phyloP scores from a whole-genome alignment of 2,329 filamentous ascomycete species.

The Chalara sp. region DNA sequence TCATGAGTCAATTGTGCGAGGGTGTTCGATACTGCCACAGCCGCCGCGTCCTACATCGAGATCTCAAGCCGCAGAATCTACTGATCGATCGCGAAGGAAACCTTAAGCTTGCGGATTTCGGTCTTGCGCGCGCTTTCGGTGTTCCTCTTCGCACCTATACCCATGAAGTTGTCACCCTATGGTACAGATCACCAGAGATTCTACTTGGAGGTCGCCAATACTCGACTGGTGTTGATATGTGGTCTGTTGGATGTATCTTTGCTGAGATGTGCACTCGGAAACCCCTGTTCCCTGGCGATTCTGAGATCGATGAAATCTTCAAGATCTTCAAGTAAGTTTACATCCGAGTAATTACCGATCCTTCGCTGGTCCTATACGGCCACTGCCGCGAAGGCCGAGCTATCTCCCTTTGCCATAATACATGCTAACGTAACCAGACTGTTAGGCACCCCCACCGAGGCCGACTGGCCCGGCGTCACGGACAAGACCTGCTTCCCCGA shows the following conservation, averaged over 20 bases:
- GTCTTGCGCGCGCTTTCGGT: slow-evolving; percentile 82
- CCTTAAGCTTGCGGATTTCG: slow-evolving; percentile 86
- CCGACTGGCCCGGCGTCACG: slow-evolving; percentile 74
- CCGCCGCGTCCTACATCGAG: slow-evolving; percentile 79
- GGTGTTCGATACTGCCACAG: slow-evolving; percentile 85
- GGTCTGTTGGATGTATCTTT: slow-evolving; percentile 91
- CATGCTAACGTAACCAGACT: slow-evolving; percentile 38
- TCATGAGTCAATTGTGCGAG: slow-evolving; percentile 82
- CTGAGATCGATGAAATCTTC: slow-evolving; percentile 91
- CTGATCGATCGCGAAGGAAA: slow-evolving; percentile 83
- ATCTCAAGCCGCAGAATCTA: slow-evolving; percentile 86
- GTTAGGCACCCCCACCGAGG: slow-evolving; percentile 77
- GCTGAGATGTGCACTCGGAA: slow-evolving; percentile 95
- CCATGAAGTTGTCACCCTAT: slow-evolving; percentile 90
- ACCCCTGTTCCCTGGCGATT: slow-evolving; percentile 86
- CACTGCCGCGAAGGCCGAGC: background rate
- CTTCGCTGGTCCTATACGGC: background rate
- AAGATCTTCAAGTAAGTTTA: slow-evolving; percentile 75
- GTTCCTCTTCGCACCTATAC: slow-evolving; percentile 88
- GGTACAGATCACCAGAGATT: slow-evolving; percentile 90
- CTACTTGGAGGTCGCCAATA: slow-evolving; percentile 86
- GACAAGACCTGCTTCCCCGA: slow-evolving; percentile 76
- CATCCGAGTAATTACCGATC: background rate
- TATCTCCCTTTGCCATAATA: background rate
- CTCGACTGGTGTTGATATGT: slow-evolving; percentile 93